Percentiles rank a stretch among this genome's conserved stretches.
Conservation (phyloP, 495 filamentous ascomycete genomes). For the Evernia prunastri region DNA sequence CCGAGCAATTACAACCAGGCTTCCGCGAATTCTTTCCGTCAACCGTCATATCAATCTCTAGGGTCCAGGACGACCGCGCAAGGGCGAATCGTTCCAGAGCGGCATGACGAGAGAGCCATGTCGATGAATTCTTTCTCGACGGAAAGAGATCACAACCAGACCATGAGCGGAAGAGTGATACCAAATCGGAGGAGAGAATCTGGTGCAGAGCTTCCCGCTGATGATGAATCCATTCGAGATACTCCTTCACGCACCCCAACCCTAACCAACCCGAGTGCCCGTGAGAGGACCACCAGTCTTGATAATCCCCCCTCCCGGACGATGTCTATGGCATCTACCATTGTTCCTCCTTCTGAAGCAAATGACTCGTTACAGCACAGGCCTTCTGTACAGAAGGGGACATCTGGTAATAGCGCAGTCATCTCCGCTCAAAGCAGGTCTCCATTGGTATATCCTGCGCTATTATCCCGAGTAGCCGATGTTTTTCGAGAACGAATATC, state of each 20-base stretch:
- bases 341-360: slow-evolving; percentile 44
- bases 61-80: slow-evolving; percentile 77
- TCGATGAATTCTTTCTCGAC: slow-evolving; percentile 81
- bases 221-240: slow-evolving; percentile 33
- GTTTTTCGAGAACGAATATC: slow-evolving; percentile 80
- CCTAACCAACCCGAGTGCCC: slow-evolving; percentile 27
- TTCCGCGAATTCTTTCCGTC: slow-evolving; percentile 66
- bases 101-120: slow-evolving; percentile 91
- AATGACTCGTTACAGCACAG: slow-evolving; percentile 40
- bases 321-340: slow-evolving; percentile 88
- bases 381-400: slow-evolving; percentile 41
- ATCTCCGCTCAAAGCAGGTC: slow-evolving; percentile 51
- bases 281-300: slow-evolving; percentile 31
- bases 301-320: slow-evolving; percentile 45
- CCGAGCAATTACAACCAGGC: slow-evolving; percentile 59
- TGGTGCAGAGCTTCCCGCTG: slow-evolving; percentile 29
- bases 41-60: slow-evolving; percentile 59
- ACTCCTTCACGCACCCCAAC: slow-evolving; percentile 33
- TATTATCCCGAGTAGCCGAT: slow-evolving; percentile 85
- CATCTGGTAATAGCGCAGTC: slow-evolving; percentile 35
- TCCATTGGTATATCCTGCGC: slow-evolving; percentile 84
- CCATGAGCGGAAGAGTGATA: slow-evolving; percentile 85
- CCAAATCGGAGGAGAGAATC: slow-evolving; percentile 58
- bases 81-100: slow-evolving; percentile 82
- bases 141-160: slow-evolving; percentile 75